Base-by-base conservation (phyloP, 352 stramenopile genomes). In the Globisporangium takayamanum region DNA sequence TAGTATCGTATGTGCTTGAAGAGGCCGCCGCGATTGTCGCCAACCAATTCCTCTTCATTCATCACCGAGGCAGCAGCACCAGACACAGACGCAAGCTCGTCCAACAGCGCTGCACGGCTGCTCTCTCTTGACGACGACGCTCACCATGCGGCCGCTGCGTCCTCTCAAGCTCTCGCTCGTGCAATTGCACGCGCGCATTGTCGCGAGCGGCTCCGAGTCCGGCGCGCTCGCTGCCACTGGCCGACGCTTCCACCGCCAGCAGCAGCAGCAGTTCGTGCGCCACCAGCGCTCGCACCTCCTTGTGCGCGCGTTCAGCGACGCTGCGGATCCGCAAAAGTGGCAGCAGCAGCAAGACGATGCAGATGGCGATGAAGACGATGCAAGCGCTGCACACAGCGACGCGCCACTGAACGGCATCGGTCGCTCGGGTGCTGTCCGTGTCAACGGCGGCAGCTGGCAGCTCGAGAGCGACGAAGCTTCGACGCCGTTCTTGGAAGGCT, bases 281-380 rank as follows among this genome's bases (percentile, higher is more conserved):
- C 52, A 64, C 3, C 56, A 73, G 53, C 60, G 61, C 51, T 55
- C 64, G 42, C 67, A 74, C 25, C 57, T 84, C 37, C 47, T 87
- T 0, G 46, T 53, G 5, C 74, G 74, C 28, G 70, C 65, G 45
- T 83, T 87, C 60, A 80, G 70, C 45, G 71, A 84, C 50, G 59
- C 68, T 25, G 58, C 55, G 12, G 68, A 78, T 57, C 62, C 62
- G 33, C 52, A 54, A 25, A 64, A 66, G 50, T 53, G 53, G 50
- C 53, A 62, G 45, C 50, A 49, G 53, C 53, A 64, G n/a, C 45
- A 57, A 0, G 41, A 15, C 33, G 39, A 45, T 14, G 37, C 33
- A 3, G 30, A 63, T 36, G 30, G 14, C 30, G 18, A 8, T 16
- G 54, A 53, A 15, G n/a, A 48, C 11, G 28, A 3, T 3, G 25